Evolutionary conservation across 192 early-diverging fungal species (phyloP), one percentile per base, ranked within the genome.

Genomic region (Entomortierella chlamydospora): DNA sequence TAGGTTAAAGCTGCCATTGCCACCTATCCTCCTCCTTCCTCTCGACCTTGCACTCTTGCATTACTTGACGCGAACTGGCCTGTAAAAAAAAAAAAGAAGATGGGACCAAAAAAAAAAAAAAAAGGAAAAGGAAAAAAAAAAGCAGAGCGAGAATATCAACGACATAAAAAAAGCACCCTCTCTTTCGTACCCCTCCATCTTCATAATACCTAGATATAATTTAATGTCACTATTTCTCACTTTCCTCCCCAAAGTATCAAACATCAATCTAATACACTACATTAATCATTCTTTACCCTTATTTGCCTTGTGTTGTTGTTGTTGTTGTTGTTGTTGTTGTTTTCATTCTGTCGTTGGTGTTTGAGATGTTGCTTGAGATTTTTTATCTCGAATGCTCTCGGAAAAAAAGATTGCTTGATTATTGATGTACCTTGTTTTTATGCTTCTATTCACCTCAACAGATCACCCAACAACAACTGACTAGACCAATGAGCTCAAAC

Each of bases 381-480:
- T 6, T 9, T 41, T 41, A 13, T 41, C 13, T 41, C 13, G 39
- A 9, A 9, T 41, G 39, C 39, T 9, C n/a, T n/a, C n/a, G n/a
- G n/a, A n/a, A n/a, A n/a, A n/a, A n/a, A n/a, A n/a, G n/a, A n/a
- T n/a, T n/a, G n/a, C n/a, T n/a, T n/a, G n/a, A n/a, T n/a, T n/a
- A n/a, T n/a, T n/a, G n/a, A n/a, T n/a, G n/a, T 26, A 28, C 41
- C n/a, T 45, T 57, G 29, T 41, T 59, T 59, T 51, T 67, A 15
- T 67, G 39, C 34, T 47, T 47, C 43, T 0, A 22, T 28, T 9
- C n/a, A n/a, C 41, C 4, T 20, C 5, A 18, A 28, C 57, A 74
- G 64, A 74, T 34, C 64, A 74, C 15, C 64, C 72, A 33, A 74
- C 64, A 25, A 67, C 64, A 23, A 73, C 61, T 6, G 72, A 66